Conservation (phyloP, 352 stramenopile species). For the Phytophthora hibernalis region DNA sequence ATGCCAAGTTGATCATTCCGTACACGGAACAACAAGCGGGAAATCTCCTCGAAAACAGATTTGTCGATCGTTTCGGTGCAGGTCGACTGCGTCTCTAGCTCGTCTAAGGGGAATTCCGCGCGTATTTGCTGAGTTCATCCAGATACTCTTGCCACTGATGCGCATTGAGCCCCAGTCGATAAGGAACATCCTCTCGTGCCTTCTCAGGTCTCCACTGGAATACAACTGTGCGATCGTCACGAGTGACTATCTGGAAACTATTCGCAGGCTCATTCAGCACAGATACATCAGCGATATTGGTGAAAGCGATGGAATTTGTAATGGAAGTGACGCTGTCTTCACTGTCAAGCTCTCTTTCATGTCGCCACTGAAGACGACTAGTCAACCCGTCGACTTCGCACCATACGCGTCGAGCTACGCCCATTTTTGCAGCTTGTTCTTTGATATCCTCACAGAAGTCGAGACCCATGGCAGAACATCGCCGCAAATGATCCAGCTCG, state of each 20-base stretch:
- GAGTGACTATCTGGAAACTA: constrained; percentile 54
- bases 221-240: constrained; percentile 39
- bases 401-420: constrained; percentile 54
- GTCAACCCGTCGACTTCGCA: constrained; percentile 61
- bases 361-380: constrained; percentile 55
- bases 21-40: constrained; percentile 7
- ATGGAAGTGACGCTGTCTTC: constrained; percentile 5
- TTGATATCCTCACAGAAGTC: constrained; percentile 8
- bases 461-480: constrained; percentile 14
- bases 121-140: constrained; percentile 51
- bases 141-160: constrained; percentile 64
- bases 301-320: constrained; percentile 36
- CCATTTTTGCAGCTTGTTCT: constrained; percentile 22
- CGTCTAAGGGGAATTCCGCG: constrained; percentile 25
- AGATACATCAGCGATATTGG: constrained; percentile 40
- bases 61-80: neutral
- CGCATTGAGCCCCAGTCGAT: constrained; percentile 36
- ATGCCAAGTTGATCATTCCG: neutral
- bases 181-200: constrained; percentile 1
- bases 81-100: neutral
- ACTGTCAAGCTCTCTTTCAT: constrained; percentile 25
- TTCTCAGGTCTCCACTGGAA: constrained; percentile 51
- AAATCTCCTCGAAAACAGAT: constrained; percentile 14
- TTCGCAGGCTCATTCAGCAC: constrained; percentile 26
- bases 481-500: constrained; percentile 34